Conservation (phyloP, 768 basidiomycete genomes). For the Agrocybe praecox region DNA sequence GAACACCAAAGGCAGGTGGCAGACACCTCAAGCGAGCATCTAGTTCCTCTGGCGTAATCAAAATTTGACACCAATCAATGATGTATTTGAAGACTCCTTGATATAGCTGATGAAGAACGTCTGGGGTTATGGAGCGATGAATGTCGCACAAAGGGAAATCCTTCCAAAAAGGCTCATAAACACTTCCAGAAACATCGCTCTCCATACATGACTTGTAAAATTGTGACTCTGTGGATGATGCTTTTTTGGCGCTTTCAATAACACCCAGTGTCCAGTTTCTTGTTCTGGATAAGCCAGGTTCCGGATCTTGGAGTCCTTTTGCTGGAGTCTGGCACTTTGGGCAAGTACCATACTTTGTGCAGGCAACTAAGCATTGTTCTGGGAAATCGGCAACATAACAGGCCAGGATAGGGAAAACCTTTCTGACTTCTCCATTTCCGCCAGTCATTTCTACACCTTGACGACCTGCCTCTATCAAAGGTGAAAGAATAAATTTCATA, state of each 20-base stretch:
- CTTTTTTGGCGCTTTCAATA: background rate
- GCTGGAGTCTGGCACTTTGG: conserved; percentile 8
- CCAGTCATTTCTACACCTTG: conserved; percentile 34
- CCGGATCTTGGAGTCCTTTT: background rate
- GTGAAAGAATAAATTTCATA: conserved; percentile 30
- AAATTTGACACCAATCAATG: conserved; percentile 5
- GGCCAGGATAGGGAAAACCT: conserved; percentile 14
- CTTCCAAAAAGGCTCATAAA: conserved; percentile 15
- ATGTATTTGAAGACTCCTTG: conserved; percentile 18
- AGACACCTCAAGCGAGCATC: conserved; percentile 31
- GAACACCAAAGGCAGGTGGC: conserved; percentile 26
- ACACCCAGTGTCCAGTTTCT: background rate
- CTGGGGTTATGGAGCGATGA: conserved; percentile 13
- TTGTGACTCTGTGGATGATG: background rate
- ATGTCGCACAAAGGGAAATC: conserved; percentile 15
- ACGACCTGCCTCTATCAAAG: conserved; percentile 19
- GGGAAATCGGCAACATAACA: conserved; percentile 33
- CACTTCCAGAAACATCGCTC: conserved; percentile 5
- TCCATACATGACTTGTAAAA: conserved; percentile 10
- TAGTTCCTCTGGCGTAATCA: background rate
- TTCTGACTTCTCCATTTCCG: conserved; percentile 27
- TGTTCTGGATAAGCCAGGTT: background rate
- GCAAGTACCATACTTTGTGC: conserved; percentile 18
- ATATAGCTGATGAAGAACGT: conserved; percentile 19
- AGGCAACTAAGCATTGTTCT: conserved; percentile 39